phyloP scores from a whole-genome alignment of 2,329 filamentous ascomycete genomes.

The Ophiostoma quercus region DNA sequence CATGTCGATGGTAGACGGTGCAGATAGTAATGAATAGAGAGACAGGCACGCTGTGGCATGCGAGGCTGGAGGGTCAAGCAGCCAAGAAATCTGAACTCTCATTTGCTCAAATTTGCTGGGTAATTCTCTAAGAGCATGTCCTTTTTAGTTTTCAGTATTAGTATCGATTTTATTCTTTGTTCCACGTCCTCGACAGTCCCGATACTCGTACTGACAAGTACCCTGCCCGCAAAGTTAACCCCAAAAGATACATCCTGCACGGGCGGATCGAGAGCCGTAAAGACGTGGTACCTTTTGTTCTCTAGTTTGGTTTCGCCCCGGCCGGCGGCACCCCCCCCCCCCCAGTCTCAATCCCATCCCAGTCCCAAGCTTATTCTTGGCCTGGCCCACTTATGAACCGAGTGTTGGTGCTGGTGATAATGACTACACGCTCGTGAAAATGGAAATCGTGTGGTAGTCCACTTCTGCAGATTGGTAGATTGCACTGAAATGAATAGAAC shows the following conservation, averaged over 20 bases:
- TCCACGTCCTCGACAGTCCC: neutral
- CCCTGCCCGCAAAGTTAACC: neutral
- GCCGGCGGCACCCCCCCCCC: conserved; percentile 1
- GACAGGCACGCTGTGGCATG: neutral
- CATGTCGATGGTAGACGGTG: neutral
- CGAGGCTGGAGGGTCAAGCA: neutral
- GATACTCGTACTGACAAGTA: neutral
- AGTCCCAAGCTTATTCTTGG: conserved; percentile 13
- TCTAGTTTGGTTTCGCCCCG: conserved; percentile 7
- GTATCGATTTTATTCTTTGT: neutral
- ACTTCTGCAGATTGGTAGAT: conserved; percentile 2
- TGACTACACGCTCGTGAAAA: conserved; percentile 16
- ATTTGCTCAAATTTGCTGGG: neutral
- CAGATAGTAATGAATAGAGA: neutral
- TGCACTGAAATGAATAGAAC: neutral
- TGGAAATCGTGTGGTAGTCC: conserved; percentile 11
- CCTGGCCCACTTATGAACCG: conserved; percentile 11
- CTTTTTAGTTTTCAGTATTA: neutral
- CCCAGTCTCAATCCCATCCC: too few species aligned
- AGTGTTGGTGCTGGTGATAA: conserved; percentile 15
- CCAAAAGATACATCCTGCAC: neutral
- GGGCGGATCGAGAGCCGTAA: conserved; percentile 1
- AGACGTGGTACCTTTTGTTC: neutral
- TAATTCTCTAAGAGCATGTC: neutral
- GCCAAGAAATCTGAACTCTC: neutral